Evolutionary conservation across 345 rosid genomes (phyloP), one percentile per base, ranked within the genome.

Genomic region (Linum trigynum): DNA sequence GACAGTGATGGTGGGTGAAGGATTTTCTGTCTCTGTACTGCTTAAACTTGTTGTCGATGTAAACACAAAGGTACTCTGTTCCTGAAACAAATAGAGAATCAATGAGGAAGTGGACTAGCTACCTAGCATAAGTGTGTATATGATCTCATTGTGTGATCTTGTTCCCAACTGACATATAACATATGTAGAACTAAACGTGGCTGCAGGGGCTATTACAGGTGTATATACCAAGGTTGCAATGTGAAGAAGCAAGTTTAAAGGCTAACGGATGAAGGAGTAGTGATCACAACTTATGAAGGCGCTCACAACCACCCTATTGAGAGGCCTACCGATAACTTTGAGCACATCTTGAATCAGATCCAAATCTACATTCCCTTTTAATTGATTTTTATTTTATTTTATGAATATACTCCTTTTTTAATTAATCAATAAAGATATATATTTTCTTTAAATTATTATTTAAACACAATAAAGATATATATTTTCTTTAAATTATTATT

Each of bases 241-340:
- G 97, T 89, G 64, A 87, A 87, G 87, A 89, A 89, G 84, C 97
- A 92, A 81, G 96, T 92, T 14, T 97, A 92, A 75, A 81, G 97
- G 59, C 66, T 81, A 63, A 82, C 80, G 5, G 98, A 92, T 16
- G 95, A 87, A 74, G 85, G 66, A 16, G 57, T 89, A 39, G 97
- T 92, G 1, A 80, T 78, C 38, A 92, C 98, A 0, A 92, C 98
- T 36, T 92, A 92, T 59, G 92, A 92, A 79, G 98, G 96, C 15
- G 76, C 73, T 57, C 98, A 92, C 76, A 75, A 63, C 48, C 98
- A 92, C 73, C 82, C 80, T 1, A 79, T 92, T 2, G 80, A 89
- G 57, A 85, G 80, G 73, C 74, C 86, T 2, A 78, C 79, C 1
- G 98, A 92, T 32, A 84, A 87, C 64, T 89, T 92, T 69, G 84